Base-by-base conservation (phyloP, 2,329 filamentous ascomycete genomes). In the Colletotrichum sp. region DNA sequence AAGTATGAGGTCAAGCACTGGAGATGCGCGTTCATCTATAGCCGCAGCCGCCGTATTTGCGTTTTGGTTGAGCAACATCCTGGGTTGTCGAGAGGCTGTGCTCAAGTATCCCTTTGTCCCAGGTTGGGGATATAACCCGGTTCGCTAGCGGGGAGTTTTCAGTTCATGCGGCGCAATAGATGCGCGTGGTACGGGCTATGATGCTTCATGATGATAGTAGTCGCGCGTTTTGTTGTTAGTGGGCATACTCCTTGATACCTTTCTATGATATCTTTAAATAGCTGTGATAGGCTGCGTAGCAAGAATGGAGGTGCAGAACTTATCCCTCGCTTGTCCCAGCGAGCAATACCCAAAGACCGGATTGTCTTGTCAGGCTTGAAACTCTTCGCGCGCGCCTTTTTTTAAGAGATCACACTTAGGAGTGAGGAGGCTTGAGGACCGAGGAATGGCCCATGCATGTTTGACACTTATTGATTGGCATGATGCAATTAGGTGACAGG, bases 1-100 rank as follows among this genome's bases (percentile, higher is more conserved):
- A 48, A 48, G 39, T 7, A 48, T 12, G 3, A 7, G 39, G 3
- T 48, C 6, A 48, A n/a, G 39, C 39, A 0, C 39, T 44, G 18
- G 39, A 6, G 18, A 1, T 12, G 18, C 39, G 18, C 39, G 18
- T 18, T n/a, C 9, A n/a, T n/a, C 18, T 10, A 48, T 12, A n/a
- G 39, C 1, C 9, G 39, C 18, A 3, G 18, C 1, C 18, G 18
- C 9, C 9, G 9, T 2, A n/a, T 12, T n/a, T n/a, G 18, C 18
- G 18, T n/a, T 48, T 48, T 12, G 18, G 39, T 48, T 48, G 9
- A n/a, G 44, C 2, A 22, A 52, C 10, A 52, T 5, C 2, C 1
- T 1, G 2, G 10, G 0, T n/a, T 12, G 0, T 22, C 0, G n/a
- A 52, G n/a, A 22, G n/a, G 44, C n/a, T 22, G 10, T 8, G 6